Percentiles rank a stretch among this genome's conserved stretches.
These are phyloP conservation scores for Tephrocybe sp. DNA, from an alignment of 768 basidiomycete species.

Conservation along the genomic window DNA sequence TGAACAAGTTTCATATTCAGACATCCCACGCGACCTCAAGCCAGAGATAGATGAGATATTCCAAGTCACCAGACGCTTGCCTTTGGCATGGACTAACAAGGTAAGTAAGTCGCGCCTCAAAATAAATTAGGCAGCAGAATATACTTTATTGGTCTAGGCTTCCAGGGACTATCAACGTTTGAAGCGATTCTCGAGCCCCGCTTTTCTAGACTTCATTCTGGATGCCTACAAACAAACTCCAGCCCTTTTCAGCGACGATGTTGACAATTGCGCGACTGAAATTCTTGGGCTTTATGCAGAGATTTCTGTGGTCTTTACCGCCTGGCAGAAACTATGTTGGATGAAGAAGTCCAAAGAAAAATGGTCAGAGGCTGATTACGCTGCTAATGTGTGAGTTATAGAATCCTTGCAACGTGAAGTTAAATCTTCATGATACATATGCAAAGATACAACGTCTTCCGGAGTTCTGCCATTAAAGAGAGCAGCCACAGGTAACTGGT, in stretches of 20 bases:
- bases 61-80: slow-evolving; percentile 29
- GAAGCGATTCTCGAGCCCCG: slow-evolving; percentile 18
- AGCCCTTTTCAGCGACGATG: slow-evolving; percentile 33
- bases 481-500: slow-evolving; percentile 38
- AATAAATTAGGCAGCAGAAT: no score
- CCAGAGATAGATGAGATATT: slow-evolving; percentile 37
- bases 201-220: slow-evolving; percentile 29
- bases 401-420: slow-evolving; percentile 1
- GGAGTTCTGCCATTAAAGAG: slow-evolving; percentile 38
- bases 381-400: slow-evolving; percentile 54
- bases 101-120: slow-evolving; percentile 18
- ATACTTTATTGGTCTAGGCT: slow-evolving; percentile 12
- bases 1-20: slow-evolving; percentile 45
- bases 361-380: slow-evolving; percentile 54
- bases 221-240: slow-evolving; percentile 29
- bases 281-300: slow-evolving; percentile 30
- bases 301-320: slow-evolving; percentile 36
- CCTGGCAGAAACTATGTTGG: slow-evolving; percentile 40
- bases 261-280: slow-evolving; percentile 12
- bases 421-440: not conserved
- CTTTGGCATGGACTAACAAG: slow-evolving; percentile 40
- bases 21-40: slow-evolving; percentile 39
- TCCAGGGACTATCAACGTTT: slow-evolving; percentile 25
- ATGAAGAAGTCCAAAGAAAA: slow-evolving; percentile 45
- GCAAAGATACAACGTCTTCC: slow-evolving; percentile 45